Percentiles rank a stretch among this genome's conserved stretches.
Conservation (phyloP, 305 asterid species). For the Fraxinus albicans region DNA sequence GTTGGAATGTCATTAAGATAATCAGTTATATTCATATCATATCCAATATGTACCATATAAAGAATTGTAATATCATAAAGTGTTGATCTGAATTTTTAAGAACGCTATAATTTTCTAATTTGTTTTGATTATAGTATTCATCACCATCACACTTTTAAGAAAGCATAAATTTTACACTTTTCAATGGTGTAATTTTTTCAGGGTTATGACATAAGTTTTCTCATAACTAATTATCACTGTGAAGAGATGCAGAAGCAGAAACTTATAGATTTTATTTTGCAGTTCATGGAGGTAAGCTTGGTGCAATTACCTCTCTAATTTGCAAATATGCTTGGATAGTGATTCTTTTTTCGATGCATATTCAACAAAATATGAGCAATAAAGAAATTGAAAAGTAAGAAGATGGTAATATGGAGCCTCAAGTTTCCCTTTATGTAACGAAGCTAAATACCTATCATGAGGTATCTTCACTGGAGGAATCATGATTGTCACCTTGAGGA, state of each 20-base stretch:
- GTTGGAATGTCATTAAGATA: neutral
- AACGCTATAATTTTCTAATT: conserved; percentile 4
- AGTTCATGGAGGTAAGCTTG: conserved; percentile 86
- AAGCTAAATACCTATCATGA: neutral
- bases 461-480: neutral
- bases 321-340: neutral
- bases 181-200: conserved; percentile 38
- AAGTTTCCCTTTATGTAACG: neutral
- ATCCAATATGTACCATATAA: neutral
- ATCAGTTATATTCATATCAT: neutral
- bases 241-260: conserved; percentile 98
- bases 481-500: neutral
- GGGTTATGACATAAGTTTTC: conserved; percentile 98
- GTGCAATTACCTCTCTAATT: conserved; percentile 14
- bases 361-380: neutral
- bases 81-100: neutral
- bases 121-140: conserved; percentile 5
- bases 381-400: neutral
- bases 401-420: neutral
- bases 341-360: neutral
- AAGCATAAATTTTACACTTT: neutral
- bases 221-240: conserved; percentile 86
- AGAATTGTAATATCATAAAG: conserved; percentile 7
- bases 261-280: conserved; percentile 85
- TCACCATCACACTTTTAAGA: neutral